Evolutionary conservation across 176 grass and related monocot species (phyloP).

Genomic region (Otatea glauca): DNA sequence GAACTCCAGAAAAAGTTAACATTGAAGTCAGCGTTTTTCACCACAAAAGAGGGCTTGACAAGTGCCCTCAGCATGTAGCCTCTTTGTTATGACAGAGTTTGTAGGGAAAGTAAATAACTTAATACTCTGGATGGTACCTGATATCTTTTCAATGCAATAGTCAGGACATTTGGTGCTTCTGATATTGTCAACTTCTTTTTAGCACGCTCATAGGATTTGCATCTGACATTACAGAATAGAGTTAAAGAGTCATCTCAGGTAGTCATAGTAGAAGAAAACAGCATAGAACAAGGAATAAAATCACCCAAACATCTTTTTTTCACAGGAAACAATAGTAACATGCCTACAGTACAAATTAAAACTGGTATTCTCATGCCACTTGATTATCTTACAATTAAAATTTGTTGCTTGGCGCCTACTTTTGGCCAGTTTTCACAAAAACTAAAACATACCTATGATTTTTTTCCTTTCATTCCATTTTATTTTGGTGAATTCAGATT

Average conservation of each 20-base stretch:
- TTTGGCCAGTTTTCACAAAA: neutral
- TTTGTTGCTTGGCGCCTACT: neutral
- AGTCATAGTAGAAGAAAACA: neutral
- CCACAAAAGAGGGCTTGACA: constrained; percentile 5
- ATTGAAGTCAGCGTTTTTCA: neutral
- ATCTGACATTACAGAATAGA: constrained; percentile 52
- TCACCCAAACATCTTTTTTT: constrained; percentile 20
- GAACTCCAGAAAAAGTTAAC: constrained; percentile 13
- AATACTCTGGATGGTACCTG: constrained; percentile 57
- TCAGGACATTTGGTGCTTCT: constrained; percentile 91
- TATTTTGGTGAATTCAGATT: constrained; percentile 4
- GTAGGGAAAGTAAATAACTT: neutral
- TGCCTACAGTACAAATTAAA: neutral
- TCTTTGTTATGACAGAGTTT: neutral
- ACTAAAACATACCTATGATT: neutral
- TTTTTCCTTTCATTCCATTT: constrained; percentile 24
- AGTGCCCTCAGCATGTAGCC: constrained; percentile 3
- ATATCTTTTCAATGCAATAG: constrained; percentile 90
- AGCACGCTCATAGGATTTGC: constrained; percentile 85
- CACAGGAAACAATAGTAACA: neutral
- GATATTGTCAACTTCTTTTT: constrained; percentile 89
- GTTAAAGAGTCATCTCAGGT: constrained; percentile 24
- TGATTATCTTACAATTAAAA: constrained; percentile 4
- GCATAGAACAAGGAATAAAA: neutral
- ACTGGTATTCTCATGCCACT: constrained; percentile 12